Base-by-base conservation (phyloP, 2,329 filamentous ascomycete species). In the Fusarium pseudonygamai region DNA sequence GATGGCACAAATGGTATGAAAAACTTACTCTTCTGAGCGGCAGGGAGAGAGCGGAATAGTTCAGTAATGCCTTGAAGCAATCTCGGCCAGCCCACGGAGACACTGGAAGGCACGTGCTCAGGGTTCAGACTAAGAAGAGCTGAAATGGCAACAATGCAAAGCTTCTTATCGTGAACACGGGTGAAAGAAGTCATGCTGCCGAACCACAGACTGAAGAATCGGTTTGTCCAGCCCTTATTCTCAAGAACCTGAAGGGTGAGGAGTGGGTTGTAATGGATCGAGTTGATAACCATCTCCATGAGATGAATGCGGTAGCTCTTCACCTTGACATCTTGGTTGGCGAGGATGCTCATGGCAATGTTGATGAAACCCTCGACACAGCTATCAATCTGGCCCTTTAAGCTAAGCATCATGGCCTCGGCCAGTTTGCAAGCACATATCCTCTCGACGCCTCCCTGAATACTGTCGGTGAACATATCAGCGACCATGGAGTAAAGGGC, bases 241-340 rank as follows among this genome's bases (percentile, higher is more conserved):
- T 99, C 96, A n/a, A 99, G 88, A 42, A 97, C 91, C 71, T 95
- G 92, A 28, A 99, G 88, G 30, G 95, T 89, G 67, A 98, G 87
- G 49, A 92, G 84, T 4, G 96, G 95, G 85, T 97, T 98, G 87
- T 99, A 99, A 87, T 98, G 97, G 78, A 98, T 95, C 62, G 93
- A 91, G 83, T 98, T 98, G 86, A 99, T 97, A 66, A 99, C 91
- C 91, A 99, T 97, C 85, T 99, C 96, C 93, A 99, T 97, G 49
- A 99, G 85, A 82, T 99, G 96, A 61, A 98, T 95, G 78, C 94
- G 93, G 83, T 98, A 97, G 7, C 94, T 95, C 87, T 97, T 98
- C 76, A 97, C 92, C 83, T 95, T 95, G 58, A 93, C 87, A 74
- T 97, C 93, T 47, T 92, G 89, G 57, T 88, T 90, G 28, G 87